Conservation (phyloP, 257 asterid species). For the Vinca minor region DNA sequence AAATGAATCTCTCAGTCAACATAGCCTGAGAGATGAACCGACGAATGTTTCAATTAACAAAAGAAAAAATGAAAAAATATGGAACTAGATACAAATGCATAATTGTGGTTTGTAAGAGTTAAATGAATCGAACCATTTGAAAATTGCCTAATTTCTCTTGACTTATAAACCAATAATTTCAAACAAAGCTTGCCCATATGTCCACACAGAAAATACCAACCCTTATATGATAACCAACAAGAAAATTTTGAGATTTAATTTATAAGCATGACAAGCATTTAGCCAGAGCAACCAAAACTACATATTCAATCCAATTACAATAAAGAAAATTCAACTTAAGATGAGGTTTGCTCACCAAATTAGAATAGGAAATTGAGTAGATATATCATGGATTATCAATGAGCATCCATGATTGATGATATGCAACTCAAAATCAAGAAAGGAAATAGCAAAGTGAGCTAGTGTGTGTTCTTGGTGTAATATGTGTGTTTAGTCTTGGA, state of each 20-base stretch:
- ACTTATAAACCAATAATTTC: slow-evolving; percentile 18
- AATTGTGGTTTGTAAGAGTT: slow-evolving; percentile 7
- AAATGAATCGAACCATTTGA: slow-evolving; percentile 15
- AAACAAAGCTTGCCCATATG: slow-evolving; percentile 17
- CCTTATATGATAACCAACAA: slow-evolving; percentile 5
- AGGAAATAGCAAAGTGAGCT: too few relatives aligned
- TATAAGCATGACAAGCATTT: slow-evolving; percentile 25
- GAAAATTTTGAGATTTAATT: slow-evolving; percentile 13
- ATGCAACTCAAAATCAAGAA: too few relatives aligned
- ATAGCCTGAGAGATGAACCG: background rate
- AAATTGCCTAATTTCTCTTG: slow-evolving; percentile 22
- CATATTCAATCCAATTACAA: too few relatives aligned
- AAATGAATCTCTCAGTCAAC: background rate
- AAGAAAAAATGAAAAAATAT: background rate
- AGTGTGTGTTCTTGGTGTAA: too few relatives aligned
- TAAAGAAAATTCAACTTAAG: too few relatives aligned
- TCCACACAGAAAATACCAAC: slow-evolving; percentile 16
- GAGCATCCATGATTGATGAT: too few relatives aligned
- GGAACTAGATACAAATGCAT: slow-evolving; percentile 21
- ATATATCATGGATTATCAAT: too few relatives aligned
- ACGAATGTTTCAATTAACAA: background rate
- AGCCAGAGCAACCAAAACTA: slow-evolving; percentile 18
- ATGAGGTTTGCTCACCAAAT: too few relatives aligned
- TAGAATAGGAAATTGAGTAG: too few relatives aligned
- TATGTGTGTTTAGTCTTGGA: too few relatives aligned